Percentiles rank a stretch among this genome's conserved stretches.
These are phyloP conservation scores for Annona squamosa DNA, from an alignment of 164 flowering plant species.

Conservation along the genomic window DNA sequence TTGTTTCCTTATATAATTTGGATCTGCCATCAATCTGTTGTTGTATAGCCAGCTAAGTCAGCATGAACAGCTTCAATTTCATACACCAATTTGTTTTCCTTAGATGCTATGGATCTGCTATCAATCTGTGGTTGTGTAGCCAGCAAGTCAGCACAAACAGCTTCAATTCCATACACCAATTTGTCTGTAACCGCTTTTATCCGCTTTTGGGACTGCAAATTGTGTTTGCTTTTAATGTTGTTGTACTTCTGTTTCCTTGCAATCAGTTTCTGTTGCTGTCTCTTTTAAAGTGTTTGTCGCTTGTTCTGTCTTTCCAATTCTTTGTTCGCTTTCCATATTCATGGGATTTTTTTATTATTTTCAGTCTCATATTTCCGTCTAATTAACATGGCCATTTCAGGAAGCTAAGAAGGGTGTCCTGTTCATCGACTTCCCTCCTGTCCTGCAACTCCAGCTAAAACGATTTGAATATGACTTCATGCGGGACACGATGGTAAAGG, in stretches of 20 bases:
- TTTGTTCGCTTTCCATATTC: too few relatives aligned
- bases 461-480: constrained; percentile 68
- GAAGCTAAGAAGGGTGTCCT: constrained; percentile 67
- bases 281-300: too few relatives aligned
- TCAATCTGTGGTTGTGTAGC: background rate
- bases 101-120: too few relatives aligned
- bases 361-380: background rate
- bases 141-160: background rate
- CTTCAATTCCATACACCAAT: background rate
- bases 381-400: constrained; percentile 16
- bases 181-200: background rate
- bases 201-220: background rate
- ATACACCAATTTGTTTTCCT: background rate
- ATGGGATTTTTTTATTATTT: too few relatives aligned
- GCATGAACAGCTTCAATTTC: background rate
- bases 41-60: background rate
- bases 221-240: background rate
- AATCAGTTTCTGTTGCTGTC: background rate
- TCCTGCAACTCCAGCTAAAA: constrained; percentile 64
- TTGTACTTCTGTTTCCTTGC: background rate
- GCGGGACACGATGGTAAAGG: constrained; percentile 75
- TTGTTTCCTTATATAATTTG: background rate
- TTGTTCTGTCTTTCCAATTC: too few relatives aligned
- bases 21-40: background rate
- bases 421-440: constrained; percentile 59